These are phyloP conservation scores for Daldinia bambusicola DNA, from an alignment of 495 filamentous ascomycete species.

Conservation along the genomic window DNA sequence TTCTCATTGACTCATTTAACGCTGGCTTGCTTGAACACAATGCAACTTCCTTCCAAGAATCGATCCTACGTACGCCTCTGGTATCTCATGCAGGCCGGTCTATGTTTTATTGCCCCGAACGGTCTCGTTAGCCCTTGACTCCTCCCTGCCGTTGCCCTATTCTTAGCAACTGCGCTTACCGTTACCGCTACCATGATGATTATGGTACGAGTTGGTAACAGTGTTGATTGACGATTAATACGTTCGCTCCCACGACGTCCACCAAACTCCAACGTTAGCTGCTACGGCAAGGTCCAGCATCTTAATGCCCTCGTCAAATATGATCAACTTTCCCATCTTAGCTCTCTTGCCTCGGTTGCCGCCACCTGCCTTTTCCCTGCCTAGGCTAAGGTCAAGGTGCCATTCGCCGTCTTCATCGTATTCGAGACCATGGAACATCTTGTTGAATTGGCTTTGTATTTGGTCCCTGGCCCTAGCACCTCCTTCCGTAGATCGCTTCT, in stretches of 20 bases:
- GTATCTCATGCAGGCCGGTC: constrained; percentile 42
- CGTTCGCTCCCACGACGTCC: constrained; percentile 81
- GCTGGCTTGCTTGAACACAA: constrained; percentile 10
- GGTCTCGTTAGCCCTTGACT: not conserved
- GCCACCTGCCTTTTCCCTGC: constrained; percentile 80
- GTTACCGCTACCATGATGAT: constrained; percentile 1
- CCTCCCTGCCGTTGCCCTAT: not conserved
- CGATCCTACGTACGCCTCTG: constrained; percentile 24
- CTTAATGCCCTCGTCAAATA: constrained; percentile 90
- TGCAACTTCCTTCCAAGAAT: constrained; percentile 14
- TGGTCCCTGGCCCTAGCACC: constrained; percentile 41
- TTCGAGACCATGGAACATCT: constrained; percentile 45
- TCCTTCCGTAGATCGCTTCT: constrained; percentile 42
- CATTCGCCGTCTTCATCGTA: constrained; percentile 48
- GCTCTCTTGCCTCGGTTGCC: constrained; percentile 85
- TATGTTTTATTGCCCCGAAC: constrained; percentile 8
- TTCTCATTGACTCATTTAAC: constrained; percentile 1
- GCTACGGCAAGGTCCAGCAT: constrained; percentile 95
- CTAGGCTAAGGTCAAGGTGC: constrained; percentile 74
- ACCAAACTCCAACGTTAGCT: constrained; percentile 91
- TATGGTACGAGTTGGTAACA: not conserved
- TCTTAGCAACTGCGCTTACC: not conserved
- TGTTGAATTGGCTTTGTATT: constrained; percentile 55
- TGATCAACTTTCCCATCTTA: constrained; percentile 91
- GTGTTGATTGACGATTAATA: constrained; percentile 27